These are phyloP conservation scores for Turritis glabra DNA, from an alignment of 345 rosid species.

Conservation along the genomic window DNA sequence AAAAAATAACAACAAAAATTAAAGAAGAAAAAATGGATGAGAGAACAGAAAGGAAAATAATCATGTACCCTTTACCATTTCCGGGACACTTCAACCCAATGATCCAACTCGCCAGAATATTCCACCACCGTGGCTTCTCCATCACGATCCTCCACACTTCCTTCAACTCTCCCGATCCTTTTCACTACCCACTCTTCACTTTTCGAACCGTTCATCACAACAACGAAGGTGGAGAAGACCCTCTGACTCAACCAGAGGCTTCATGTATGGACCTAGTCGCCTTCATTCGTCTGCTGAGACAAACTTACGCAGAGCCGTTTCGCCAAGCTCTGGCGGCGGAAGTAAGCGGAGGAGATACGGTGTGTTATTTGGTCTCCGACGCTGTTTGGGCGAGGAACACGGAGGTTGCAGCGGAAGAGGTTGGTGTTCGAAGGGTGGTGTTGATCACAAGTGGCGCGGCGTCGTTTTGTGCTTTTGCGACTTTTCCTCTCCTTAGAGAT, in stretches of 20 bases:
- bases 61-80: conserved; percentile 59
- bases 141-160: conserved; percentile 50
- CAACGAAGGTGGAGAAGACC: conserved; percentile 15
- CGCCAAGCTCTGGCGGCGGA: conserved; percentile 38
- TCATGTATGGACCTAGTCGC: conserved; percentile 22
- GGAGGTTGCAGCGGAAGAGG: conserved; percentile 45
- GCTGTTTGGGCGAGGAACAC: conserved; percentile 43
- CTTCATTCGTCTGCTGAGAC: conserved; percentile 33
- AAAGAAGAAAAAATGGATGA: conserved; percentile 26
- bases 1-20: neutral
- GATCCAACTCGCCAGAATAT: conserved; percentile 59
- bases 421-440: conserved; percentile 48
- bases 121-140: conserved; percentile 55
- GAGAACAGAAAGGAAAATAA: conserved; percentile 27
- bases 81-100: conserved; percentile 63
- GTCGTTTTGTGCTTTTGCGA: conserved; percentile 31
- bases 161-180: conserved; percentile 54
- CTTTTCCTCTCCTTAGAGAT: conserved; percentile 25
- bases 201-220: conserved; percentile 43
- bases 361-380: conserved; percentile 56
- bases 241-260: neutral
- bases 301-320: conserved; percentile 44
- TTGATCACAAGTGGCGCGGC: conserved; percentile 42
- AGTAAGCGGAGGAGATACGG: conserved; percentile 30
- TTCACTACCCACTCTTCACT: conserved; percentile 49